Base-by-base conservation (phyloP, 257 asterid species). In the Linaria vulgaris region DNA sequence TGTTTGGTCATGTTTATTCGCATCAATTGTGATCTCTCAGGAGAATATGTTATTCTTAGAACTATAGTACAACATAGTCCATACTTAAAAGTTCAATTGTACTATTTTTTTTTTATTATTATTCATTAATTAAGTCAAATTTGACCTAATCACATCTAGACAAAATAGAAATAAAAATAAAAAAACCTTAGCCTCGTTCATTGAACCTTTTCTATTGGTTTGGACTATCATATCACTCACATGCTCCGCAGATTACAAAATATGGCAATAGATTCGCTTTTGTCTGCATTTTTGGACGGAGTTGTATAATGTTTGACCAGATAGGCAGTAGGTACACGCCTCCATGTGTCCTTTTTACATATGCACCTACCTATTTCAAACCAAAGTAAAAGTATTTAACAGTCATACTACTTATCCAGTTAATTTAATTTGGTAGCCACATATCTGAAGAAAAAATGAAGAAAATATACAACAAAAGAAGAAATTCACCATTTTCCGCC, bases 271-370 rank as follows among this genome's bases (percentile, higher is more conserved):
- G 16, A 62, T 67, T 63, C 65, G 49, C 9, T 10, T 62, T 63
- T 63, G 55, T 67, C 70, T 52, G 50, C 46, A 5, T 46, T 72
- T 69, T 48, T 48, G 41, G 63, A 49, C 52, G 21, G 51, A 15
- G 57, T 58, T 22, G 47, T 41, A 38, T 23, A 16, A 39, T 50
- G 61, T 76, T 77, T 69, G 82, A 72, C 81, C 69, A 59, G 46
- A 23, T 48, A 69, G 24, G 11, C 24, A 17, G 25, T 17, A 24
- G 12, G 37, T 39, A 54, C 21, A 54, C 2, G 9, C 22, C 16
- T 54, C 39, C 59, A 17, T 25, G 24, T 24, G 38, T 34, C 16
- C n/a, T 53, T 23, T 7, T 3, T 34, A 34, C 34, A 27, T 2
- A 14, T 54, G 39, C 25, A 54, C 39, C 19, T 15, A 25, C 5